Percentiles rank a stretch among this genome's conserved stretches.
Conservation (phyloP, 345 rosid species). For the Syzygium oleosum region DNA sequence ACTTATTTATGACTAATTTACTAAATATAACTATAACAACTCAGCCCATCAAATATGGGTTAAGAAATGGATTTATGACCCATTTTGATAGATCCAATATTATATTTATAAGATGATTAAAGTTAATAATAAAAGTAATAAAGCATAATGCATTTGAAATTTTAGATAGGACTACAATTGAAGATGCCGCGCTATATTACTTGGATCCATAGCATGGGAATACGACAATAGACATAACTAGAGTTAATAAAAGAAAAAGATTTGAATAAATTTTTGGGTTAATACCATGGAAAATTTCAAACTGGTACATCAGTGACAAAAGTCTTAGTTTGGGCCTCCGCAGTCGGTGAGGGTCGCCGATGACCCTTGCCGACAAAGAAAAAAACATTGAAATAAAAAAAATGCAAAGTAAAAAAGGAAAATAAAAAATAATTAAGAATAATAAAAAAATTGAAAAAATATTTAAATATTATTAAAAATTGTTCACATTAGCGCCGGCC, state of each 20-base stretch:
- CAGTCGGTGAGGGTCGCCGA: too few species aligned
- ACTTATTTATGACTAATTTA: too few species aligned
- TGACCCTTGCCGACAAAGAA: neutral
- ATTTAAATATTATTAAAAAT: neutral
- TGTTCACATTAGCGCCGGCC: rapidly evolving
- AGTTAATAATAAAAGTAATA: neutral
- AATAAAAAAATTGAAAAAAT: too few species aligned
- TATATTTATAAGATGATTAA: neutral
- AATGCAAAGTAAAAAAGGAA: too few species aligned
- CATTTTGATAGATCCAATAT: too few species aligned
- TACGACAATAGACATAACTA: neutral
- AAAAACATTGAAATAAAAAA: neutral
- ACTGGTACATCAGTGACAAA: too few species aligned
- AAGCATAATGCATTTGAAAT: neutral
- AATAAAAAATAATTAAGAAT: too few species aligned
- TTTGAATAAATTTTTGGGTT: neutral
- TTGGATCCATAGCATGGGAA: neutral
- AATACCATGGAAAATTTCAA: too few species aligned
- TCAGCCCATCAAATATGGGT: too few species aligned
- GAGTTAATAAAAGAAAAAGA: neutral
- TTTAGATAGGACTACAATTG: neutral
- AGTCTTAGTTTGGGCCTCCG: too few species aligned
- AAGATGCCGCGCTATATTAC: neutral
- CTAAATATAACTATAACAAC: too few species aligned
- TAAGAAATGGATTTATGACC: too few species aligned